These are phyloP conservation scores for Coix lacrymajobi DNA, from an alignment of 176 grass and related monocot genomes.

Conservation along the genomic window DNA sequence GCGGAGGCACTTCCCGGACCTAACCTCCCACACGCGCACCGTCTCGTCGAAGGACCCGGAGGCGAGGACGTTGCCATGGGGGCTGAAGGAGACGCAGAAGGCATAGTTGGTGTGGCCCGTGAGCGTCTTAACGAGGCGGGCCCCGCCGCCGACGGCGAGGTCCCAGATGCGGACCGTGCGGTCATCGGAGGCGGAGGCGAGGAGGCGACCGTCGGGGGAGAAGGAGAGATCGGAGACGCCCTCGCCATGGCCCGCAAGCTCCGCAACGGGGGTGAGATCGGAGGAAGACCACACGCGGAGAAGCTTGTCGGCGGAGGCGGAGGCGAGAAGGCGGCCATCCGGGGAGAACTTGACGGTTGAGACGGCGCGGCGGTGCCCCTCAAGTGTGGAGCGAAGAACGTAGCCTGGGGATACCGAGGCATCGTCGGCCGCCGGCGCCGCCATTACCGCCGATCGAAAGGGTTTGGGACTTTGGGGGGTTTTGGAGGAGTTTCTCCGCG, in stretches of 20 bases:
- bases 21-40: slow-evolving; percentile 89
- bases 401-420: slow-evolving; percentile 35
- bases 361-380: slow-evolving; percentile 55
- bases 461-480: slow-evolving; percentile 39
- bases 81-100: slow-evolving; percentile 87
- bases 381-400: slow-evolving; percentile 55
- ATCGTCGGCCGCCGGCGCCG: slow-evolving; percentile 27
- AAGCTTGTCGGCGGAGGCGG: slow-evolving; percentile 77
- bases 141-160: slow-evolving; percentile 49
- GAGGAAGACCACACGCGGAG: slow-evolving; percentile 63
- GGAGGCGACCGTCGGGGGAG: slow-evolving; percentile 64
- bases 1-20: slow-evolving; percentile 74
- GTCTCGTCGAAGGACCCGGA: slow-evolving; percentile 95
- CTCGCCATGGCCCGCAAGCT: slow-evolving; percentile 51
- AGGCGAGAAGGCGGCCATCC: slow-evolving; percentile 70
- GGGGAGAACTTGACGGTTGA: slow-evolving; percentile 92
- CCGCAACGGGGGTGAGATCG: slow-evolving; percentile 43
- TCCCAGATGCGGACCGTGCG: slow-evolving; percentile 91
- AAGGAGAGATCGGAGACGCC: slow-evolving; percentile 89
- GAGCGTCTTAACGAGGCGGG: slow-evolving; percentile 62
- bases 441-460: slow-evolving; percentile 25
- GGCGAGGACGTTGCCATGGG: slow-evolving; percentile 77
- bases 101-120: slow-evolving; percentile 91
- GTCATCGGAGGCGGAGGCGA: slow-evolving; percentile 86
- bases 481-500: slow-evolving; percentile 10